Conservation (phyloP, 768 basidiomycete genomes). For the Kondoa subrosea region DNA sequence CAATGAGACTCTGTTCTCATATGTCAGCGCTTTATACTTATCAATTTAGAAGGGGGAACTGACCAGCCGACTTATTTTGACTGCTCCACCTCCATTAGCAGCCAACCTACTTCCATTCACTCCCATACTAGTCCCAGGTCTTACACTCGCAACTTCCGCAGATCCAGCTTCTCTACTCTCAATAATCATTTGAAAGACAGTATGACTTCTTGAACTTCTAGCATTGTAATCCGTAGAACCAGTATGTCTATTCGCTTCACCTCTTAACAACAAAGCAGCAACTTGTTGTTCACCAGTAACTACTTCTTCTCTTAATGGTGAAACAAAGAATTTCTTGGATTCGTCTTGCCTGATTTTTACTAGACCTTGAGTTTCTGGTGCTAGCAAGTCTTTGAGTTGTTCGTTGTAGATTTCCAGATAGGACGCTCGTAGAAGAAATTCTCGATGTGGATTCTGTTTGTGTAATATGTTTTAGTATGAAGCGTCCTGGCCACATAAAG, state of each 20-base stretch:
- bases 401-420: conserved; percentile 48
- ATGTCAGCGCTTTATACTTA: background rate
- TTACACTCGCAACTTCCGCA: background rate
- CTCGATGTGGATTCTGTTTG: conserved; percentile 49
- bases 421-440: conserved; percentile 87
- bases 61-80: conserved; percentile 3
- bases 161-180: conserved; percentile 1
- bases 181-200: conserved; percentile 57
- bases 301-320: conserved; percentile 79
- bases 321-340: conserved; percentile 35
- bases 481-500: background rate
- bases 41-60: background rate
- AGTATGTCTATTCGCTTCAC: conserved; percentile 72
- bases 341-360: conserved; percentile 26
- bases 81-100: conserved; percentile 2
- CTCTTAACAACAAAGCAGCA: conserved; percentile 63
- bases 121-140: background rate
- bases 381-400: conserved; percentile 65
- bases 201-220: conserved; percentile 79
- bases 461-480: background rate
- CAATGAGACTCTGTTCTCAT: conserved; percentile 43
- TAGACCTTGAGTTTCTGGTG: conserved; percentile 23
- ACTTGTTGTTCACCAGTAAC: conserved; percentile 80
- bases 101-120: conserved; percentile 5
- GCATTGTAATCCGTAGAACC: conserved; percentile 98